Evolutionary conservation across 345 rosid species (phyloP).

Genomic region (Kernera saxatilis): DNA sequence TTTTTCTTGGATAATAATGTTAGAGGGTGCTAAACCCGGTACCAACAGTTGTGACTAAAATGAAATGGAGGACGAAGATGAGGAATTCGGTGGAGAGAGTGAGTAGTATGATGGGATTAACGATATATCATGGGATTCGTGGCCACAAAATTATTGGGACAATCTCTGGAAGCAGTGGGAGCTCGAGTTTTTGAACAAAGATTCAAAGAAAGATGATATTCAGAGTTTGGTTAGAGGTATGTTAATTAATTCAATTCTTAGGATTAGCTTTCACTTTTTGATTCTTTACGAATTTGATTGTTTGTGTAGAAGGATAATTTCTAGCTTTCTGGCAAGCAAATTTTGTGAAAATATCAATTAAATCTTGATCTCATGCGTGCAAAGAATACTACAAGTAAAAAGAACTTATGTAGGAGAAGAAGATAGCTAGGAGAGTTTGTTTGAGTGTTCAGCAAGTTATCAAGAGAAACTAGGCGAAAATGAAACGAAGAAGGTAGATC

Average conservation of each 20-base stretch:
- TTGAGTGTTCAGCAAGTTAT: neutral
- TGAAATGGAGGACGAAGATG: no score
- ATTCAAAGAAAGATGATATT: slow-evolving; percentile 58
- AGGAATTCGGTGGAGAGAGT: slow-evolving; percentile 16
- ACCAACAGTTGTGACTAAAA: no score
- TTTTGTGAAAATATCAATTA: slow-evolving; percentile 51
- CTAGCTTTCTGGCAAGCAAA: slow-evolving; percentile 54
- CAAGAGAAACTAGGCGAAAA: slow-evolving; percentile 12
- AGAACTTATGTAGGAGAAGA: slow-evolving; percentile 20
- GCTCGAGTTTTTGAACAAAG: slow-evolving; percentile 39
- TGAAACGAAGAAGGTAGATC: slow-evolving; percentile 15
- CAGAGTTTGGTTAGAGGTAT: slow-evolving; percentile 59
- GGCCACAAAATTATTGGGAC: slow-evolving; percentile 82
- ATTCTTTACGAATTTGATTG: neutral
- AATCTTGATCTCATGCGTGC: slow-evolving; percentile 36
- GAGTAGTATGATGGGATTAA: slow-evolving; percentile 48
- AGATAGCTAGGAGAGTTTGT: neutral
- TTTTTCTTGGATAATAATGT: no score
- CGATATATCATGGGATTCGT: slow-evolving; percentile 45
- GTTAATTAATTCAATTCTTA: neutral
- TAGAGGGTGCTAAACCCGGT: no score
- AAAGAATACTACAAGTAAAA: slow-evolving; percentile 30
- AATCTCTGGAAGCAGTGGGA: slow-evolving; percentile 53
- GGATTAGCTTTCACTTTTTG: neutral
- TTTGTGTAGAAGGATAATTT: slow-evolving; percentile 56